These are phyloP conservation scores for Ziziphus jujuba DNA, from an alignment of 306 rosid genomes.

Conservation along the genomic window DNA sequence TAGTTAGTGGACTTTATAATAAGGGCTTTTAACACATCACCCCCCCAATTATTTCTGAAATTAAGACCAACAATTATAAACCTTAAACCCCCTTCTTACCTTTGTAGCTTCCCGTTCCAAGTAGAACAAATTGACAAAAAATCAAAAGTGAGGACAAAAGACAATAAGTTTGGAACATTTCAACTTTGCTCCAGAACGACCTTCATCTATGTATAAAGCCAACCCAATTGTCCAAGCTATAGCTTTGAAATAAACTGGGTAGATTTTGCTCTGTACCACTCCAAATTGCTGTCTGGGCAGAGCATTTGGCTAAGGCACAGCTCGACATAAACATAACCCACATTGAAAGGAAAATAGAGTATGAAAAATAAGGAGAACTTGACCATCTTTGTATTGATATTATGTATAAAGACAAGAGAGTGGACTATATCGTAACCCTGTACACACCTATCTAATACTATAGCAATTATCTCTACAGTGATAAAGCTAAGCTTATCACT, in stretches of 20 bases:
- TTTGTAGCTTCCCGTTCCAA: constrained; percentile 82
- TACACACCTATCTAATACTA: too few species aligned
- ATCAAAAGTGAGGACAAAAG: constrained; percentile 47
- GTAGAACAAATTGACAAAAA: constrained; percentile 52
- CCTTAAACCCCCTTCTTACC: constrained; percentile 26
- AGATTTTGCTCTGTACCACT: constrained; percentile 79
- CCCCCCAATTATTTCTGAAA: too few species aligned
- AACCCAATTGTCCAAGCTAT: constrained; percentile 48
- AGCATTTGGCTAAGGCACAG: constrained; percentile 43
- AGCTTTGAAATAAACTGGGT: constrained; percentile 63
- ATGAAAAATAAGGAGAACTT: too few species aligned
- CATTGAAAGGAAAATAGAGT: too few species aligned
- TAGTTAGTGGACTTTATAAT: too few species aligned
- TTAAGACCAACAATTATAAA: too few species aligned
- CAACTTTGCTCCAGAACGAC: background rate
- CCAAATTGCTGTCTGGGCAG: constrained; percentile 78
- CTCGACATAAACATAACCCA: constrained; percentile 80
- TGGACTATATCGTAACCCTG: too few species aligned
- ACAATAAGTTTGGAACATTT: constrained; percentile 39
- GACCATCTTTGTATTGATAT: too few species aligned
- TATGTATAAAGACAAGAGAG: too few species aligned
- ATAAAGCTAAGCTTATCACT: too few species aligned
- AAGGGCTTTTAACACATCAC: too few species aligned
- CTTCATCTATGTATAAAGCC: constrained; percentile 38
- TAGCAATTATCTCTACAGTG: too few species aligned